Conservation (phyloP, 2,329 filamentous ascomycete species). For the Neocucurbitaria cava region DNA sequence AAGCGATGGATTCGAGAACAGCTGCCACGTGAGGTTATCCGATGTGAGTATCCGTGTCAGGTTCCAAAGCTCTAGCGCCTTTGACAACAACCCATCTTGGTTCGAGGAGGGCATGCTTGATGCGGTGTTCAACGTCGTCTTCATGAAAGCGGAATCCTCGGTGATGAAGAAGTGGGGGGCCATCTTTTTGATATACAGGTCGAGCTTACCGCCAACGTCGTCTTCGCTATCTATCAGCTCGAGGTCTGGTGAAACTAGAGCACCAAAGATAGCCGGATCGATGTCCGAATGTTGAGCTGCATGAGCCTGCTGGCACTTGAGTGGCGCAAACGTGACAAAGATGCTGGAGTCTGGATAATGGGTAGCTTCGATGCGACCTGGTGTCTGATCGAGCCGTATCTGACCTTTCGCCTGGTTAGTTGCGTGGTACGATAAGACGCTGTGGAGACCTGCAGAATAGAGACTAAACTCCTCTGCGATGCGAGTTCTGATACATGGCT, state of each 20-base stretch:
- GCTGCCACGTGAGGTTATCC: conserved; percentile 55
- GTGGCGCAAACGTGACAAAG: conserved; percentile 57
- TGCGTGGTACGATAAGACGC: conserved; percentile 60
- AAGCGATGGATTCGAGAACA: conserved; percentile 55
- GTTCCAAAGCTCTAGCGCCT: conserved; percentile 64
- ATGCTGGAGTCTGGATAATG: conserved; percentile 57
- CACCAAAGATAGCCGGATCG: conserved; percentile 46
- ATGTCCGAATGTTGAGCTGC: conserved; percentile 37
- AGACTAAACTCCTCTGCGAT: conserved; percentile 65
- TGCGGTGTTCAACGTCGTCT: conserved; percentile 54
- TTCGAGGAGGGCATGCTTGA: conserved; percentile 39
- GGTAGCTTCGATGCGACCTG: conserved; percentile 62
- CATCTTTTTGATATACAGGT: conserved; percentile 61
- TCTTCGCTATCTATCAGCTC: conserved; percentile 61
- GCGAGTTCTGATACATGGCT: conserved; percentile 64
- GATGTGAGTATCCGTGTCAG: conserved; percentile 63
- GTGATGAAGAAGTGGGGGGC: conserved; percentile 55
- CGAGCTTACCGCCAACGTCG: conserved; percentile 60
- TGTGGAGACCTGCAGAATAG: conserved; percentile 63
- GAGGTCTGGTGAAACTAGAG: conserved; percentile 42
- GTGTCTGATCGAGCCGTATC: conserved; percentile 56
- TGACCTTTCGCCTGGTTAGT: conserved; percentile 58
- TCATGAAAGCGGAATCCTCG: conserved; percentile 61
- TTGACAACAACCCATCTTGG: conserved; percentile 56
- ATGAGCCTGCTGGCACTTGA: conserved; percentile 45